phyloP scores from a whole-genome alignment of 139 green algal genomes.

The Trebouxia sp. region DNA sequence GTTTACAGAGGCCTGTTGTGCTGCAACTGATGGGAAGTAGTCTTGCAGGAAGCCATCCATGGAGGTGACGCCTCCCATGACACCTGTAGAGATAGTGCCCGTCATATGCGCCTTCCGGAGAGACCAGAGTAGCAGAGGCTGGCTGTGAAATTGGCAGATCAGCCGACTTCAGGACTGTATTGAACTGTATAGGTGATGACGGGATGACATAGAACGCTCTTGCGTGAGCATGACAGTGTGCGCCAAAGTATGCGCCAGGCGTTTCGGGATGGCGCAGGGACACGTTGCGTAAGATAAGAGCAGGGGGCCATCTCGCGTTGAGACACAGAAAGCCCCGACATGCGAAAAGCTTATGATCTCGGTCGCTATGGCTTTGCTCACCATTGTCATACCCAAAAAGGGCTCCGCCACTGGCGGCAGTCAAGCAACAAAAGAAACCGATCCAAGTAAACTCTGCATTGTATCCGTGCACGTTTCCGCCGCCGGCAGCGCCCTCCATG shows the following conservation, averaged over 20 bases:
- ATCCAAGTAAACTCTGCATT: constrained; percentile 31
- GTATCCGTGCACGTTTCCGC: not conserved
- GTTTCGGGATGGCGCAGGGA: no score
- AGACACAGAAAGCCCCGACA: not conserved
- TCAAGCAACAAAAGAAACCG: constrained; percentile 38
- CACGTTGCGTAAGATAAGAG: not conserved
- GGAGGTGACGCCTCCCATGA: constrained; percentile 27
- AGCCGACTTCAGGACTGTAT: no score
- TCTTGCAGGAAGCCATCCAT: constrained; percentile 22
- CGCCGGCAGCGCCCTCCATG: constrained; percentile 8
- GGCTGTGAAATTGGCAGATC: not conserved
- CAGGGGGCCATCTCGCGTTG: no score
- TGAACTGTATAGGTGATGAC: no score
- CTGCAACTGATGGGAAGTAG: constrained; percentile 9
- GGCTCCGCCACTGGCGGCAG: constrained; percentile 39
- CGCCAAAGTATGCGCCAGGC: no score
- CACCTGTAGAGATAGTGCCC: not conserved
- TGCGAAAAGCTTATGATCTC: not conserved
- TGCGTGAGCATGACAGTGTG: no score
- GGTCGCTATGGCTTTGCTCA: not conserved
- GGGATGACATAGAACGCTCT: no score
- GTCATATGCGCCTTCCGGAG: no score
- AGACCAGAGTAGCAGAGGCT: not conserved
- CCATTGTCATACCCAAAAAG: constrained; percentile 48
- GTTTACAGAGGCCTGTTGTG: not conserved